Evolutionary conservation across 805 yeast genomes (phyloP), one percentile per base, ranked within the genome.

Genomic region (Candida sanyiensis): DNA sequence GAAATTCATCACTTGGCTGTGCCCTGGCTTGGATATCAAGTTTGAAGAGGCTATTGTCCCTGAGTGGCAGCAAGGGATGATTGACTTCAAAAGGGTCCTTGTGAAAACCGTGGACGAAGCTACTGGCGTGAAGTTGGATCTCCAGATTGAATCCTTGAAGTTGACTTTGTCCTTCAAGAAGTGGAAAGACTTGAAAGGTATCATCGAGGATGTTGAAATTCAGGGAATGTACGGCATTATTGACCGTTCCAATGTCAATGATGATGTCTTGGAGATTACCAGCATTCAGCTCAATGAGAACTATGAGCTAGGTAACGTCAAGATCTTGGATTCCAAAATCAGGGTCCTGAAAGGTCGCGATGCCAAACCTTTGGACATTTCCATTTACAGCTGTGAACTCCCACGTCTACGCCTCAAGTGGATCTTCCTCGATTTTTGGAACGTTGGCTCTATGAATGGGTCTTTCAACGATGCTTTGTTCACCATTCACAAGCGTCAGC

Each of bases 1-100:
- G 3, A 83, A 80, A 50, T 58, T 83, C 35, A 71, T 89, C 38
- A 87, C 95, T 25, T 70, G 72, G 40, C 49, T 61, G 29, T 84
- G 83, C 51, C 82, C 94, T 4, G 86, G 83, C 16, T 67, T 89
- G 43, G 77, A 80, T 7, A 88, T 89, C 10, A 78, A 78, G 3
- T 90, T 90, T 49, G 95, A 86, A 56, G 84, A 77, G 54, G 97
- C 96, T 0, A 77, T 88, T 41, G 90, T 86, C 2, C 96, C 97
- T 0, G 87, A 86, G 43, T 90, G 96, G 96, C 72, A 77, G 40
- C 84, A 81, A 47, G 93, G 96, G 1, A 81, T 77, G 48, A 86
- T 89, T 42, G 75, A 80, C 40, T 81, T 90, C 58, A 74, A 78
- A 39, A 83, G 84, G 48, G 93, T 94, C 37, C 70, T 75, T 6